Evolutionary conservation across 768 basidiomycete species (phyloP).

Genomic region (Boletus rufocinnamomeus): DNA sequence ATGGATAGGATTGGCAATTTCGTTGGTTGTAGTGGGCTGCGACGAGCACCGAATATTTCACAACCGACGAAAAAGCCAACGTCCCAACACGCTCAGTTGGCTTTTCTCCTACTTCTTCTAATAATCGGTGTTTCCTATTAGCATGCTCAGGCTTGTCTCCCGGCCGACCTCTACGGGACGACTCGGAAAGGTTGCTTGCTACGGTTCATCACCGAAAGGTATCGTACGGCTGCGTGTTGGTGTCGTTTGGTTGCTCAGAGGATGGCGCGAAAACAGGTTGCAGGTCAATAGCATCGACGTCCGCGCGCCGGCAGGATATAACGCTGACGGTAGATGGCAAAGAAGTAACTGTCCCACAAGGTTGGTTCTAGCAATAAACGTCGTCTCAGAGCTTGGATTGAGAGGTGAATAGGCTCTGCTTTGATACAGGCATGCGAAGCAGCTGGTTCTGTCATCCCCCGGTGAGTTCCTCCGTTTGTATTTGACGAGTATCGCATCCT

Average conservation of each 20-base stretch:
- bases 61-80: constrained; percentile 19
- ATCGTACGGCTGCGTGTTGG: neutral
- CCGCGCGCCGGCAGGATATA: constrained; percentile 71
- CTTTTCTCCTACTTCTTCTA: constrained; percentile 25
- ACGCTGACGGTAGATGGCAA: constrained; percentile 96
- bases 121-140: constrained; percentile 21
- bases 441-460: constrained; percentile 77
- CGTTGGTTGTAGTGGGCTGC: constrained; percentile 41
- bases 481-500: constrained; percentile 9
- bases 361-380: constrained; percentile 46
- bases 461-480: constrained; percentile 45
- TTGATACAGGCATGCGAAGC: constrained; percentile 96
- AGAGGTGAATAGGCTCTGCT: constrained; percentile 69
- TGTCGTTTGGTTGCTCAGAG: constrained; percentile 5
- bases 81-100: constrained; percentile 18
- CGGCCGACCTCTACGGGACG: constrained; percentile 66
- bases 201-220: constrained; percentile 41
- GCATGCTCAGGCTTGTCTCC: constrained; percentile 73
- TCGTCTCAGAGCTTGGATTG: constrained; percentile 7
- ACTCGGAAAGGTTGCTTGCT: constrained; percentile 62
- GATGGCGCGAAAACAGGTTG: constrained; percentile 43
- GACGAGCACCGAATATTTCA: constrained; percentile 40
- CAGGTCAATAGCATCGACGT: constrained; percentile 65
- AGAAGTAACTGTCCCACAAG: constrained; percentile 96
- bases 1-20: constrained; percentile 14